Evolutionary conservation across 2,329 filamentous ascomycete genomes (phyloP), one percentile per base, ranked within the genome.

Genomic region (Cladosporium cucumerinum): DNA sequence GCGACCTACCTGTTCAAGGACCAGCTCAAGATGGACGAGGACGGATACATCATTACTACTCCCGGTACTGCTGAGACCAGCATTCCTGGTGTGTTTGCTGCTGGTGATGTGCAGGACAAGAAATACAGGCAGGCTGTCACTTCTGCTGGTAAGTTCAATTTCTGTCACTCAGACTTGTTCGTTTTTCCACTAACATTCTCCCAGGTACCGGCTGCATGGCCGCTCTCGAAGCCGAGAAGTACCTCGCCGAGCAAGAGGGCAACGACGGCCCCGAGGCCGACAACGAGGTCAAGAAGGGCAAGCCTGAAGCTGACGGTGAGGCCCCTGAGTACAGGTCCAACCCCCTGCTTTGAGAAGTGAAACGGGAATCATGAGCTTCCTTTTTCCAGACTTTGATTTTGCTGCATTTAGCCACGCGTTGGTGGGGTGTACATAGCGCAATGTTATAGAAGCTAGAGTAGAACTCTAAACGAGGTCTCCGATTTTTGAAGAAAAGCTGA

Each of bases 81-180:
- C 79, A 80, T 97, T 6, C 87, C 92, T 76, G 95, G 95, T 77
- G 92, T 99, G 23, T 99, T 97, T 76, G 95, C 95, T 43, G 95
- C 94, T 11, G 95, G 95, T 69, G 95, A 99, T 77, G 96, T 99
- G 11, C 95, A 99, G 83, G 96, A 99, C 78, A 99, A 98, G 89
- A 88, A 89, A 76, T 99, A 99, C 79, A 87, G 95, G 77, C 95
- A 99, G 82, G 95, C 95, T 55, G 96, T 99, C 71, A 99, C 95
- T 69, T 97, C 93, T 81, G 95, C 95, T 72, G 94, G 92, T 93
- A 83, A 76, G 89, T 86, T 70, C n/a, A 23, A 21, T 21, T 21
- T 5, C n/a, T 21, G 10, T 46, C 39, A 11, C 11, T 46, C 6
- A 12, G 39, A 21, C n/a, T 46, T 21, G 39, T 4, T 21, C 1